Conservation (phyloP, 768 basidiomycete species). For the Leucosporidium scottii region DNA sequence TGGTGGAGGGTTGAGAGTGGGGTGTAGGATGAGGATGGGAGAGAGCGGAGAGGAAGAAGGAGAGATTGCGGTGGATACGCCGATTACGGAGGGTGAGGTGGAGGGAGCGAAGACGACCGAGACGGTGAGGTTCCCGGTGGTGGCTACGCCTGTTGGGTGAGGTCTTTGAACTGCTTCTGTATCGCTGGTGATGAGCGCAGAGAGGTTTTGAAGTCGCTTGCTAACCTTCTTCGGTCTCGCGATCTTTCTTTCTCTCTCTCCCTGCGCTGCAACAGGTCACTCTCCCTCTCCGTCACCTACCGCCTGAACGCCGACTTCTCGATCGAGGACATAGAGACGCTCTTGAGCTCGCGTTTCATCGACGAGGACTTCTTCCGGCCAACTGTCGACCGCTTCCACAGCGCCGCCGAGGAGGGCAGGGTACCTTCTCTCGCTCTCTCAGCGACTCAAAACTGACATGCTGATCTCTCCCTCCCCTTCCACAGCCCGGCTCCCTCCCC, state of each 20-base stretch:
- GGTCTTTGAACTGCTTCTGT: no score
- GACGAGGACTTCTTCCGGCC: conserved; percentile 39
- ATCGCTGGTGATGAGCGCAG: background rate
- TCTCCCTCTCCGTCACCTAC: conserved; percentile 29
- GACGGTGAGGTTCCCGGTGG: conserved; percentile 17
- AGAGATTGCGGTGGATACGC: background rate
- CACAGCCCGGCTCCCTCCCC: conserved; percentile 27
- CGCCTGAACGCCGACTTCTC: conserved; percentile 33
- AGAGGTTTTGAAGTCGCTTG: background rate
- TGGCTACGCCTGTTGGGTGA: conserved; percentile 33
- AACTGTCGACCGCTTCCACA: conserved; percentile 21
- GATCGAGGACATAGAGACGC: conserved; percentile 37
- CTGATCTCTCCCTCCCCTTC: background rate
- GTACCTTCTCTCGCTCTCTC: background rate
- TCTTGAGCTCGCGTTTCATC: conserved; percentile 36
- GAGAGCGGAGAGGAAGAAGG: background rate
- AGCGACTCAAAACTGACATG: background rate
- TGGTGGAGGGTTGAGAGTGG: conserved; percentile 6
- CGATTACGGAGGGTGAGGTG: background rate
- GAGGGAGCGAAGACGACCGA: background rate
- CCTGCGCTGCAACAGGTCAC: conserved; percentile 1
- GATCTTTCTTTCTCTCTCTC: no score
- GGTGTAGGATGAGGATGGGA: conserved; percentile 3
- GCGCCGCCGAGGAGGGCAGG: background rate
- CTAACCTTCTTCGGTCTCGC: background rate